Evolutionary conservation across 1,139 yeast species (phyloP), one percentile per base, ranked within the genome.

Genomic region (Cylindricascospora bacillispora): DNA sequence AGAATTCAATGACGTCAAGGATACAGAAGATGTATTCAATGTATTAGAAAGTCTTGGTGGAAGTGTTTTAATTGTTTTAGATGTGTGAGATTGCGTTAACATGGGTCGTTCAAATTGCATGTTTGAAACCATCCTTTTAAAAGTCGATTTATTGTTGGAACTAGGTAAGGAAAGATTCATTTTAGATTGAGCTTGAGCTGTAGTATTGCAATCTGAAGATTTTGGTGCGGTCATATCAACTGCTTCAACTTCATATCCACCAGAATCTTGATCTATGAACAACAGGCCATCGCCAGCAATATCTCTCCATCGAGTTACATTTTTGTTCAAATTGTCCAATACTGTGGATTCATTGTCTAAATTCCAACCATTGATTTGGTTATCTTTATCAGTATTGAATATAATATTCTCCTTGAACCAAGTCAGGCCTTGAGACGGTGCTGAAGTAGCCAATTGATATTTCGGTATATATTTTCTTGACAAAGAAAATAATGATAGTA

Each of bases 381-480:
- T 47, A 6, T 41, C 48, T 28, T 48, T 53, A 34, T 53, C 57
- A 23, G 52, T 47, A 33, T 47, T 45, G 28, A 53, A 52, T 7
- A 53, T 35, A 13, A 40, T 28, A 12, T 47, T 38, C 3, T 47
- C 43, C 32, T 52, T 49, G 50, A 52, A 52, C 58, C 58, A 53
- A 4, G 49, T 54, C 29, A 53, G 37, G 3, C 58, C 58, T 13
- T 43, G 32, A 1, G 58, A 49, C 4, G 54, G 45, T 3, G 52
- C 40, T 3, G 42, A 30, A 6, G 55, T 47, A 13, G 39, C 31
- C 13, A 52, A 19, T 3, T 75, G 65, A 44, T 77, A 73, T 30
- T 68, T 65, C 0, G 98, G 95, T 10, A 86, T 69, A 47, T 68
- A 77, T 41, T 76, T 81, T 36, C 95, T 61, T 26, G 67, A 65